Conservation (phyloP, 2,329 filamentous ascomycete genomes). For the Aspergillus luchuensis region DNA sequence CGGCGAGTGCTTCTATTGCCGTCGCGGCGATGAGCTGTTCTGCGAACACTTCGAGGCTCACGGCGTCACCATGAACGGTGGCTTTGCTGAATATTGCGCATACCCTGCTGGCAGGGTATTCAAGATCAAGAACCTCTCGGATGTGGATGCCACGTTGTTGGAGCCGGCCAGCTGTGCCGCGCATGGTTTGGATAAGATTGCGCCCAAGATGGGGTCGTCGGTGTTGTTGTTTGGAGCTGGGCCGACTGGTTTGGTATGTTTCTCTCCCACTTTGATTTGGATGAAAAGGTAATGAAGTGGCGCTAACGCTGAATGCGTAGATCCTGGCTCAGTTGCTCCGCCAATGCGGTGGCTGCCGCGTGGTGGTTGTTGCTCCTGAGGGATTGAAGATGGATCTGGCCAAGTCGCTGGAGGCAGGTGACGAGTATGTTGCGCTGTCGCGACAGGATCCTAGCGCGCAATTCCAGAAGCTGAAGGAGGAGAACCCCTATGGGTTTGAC, state of each 20-base stretch:
- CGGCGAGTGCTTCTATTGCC: constrained; percentile 73
- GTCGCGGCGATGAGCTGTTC: constrained; percentile 66
- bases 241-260: constrained; percentile 65
- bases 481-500: constrained; percentile 73
- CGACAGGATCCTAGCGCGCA: constrained; percentile 57
- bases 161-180: constrained; percentile 72
- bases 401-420: constrained; percentile 49
- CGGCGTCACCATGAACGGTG: constrained; percentile 62
- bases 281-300: constrained; percentile 57
- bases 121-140: constrained; percentile 66
- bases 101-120: constrained; percentile 61
- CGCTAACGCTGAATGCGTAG: constrained; percentile 59
- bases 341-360: constrained; percentile 68
- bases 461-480: constrained; percentile 62
- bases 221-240: constrained; percentile 71
- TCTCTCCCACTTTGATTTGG: constrained; percentile 45
- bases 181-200: constrained; percentile 70
- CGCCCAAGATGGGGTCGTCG: constrained; percentile 64
- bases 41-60: constrained; percentile 71
- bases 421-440: constrained; percentile 52
- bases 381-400: constrained; percentile 73
- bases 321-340: constrained; percentile 64
- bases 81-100: constrained; percentile 70
- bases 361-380: constrained; percentile 68
- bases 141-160: constrained; percentile 69